Percentiles rank a stretch among this genome's conserved stretches.
phyloP scores from a whole-genome alignment of 768 basidiomycete genomes.

The Trametes cingulata region DNA sequence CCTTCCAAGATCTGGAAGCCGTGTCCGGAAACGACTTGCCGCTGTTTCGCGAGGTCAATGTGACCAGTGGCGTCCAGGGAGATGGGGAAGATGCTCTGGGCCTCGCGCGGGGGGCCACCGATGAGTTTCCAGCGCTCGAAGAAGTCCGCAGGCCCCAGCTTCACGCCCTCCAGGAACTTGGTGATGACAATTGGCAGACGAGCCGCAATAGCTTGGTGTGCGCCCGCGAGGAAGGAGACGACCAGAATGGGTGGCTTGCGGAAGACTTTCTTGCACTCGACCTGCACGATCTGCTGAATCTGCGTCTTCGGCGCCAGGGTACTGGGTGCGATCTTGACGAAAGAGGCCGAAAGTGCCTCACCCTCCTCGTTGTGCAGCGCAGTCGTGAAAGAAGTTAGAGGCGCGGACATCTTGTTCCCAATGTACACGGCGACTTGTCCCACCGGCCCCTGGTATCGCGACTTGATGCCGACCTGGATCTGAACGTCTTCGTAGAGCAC shows the following conservation, averaged over 20 bases:
- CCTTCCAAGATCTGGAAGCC: slow-evolving; percentile 75
- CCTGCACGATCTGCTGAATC: slow-evolving; percentile 88
- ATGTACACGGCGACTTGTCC: slow-evolving; percentile 94
- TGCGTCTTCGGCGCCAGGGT: slow-evolving; percentile 82
- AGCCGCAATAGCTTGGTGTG: slow-evolving; percentile 83
- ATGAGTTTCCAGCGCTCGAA: slow-evolving; percentile 99
- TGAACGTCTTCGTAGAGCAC: slow-evolving; percentile 95
- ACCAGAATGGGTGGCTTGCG: slow-evolving; percentile 72
- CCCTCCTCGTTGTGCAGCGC: slow-evolving; percentile 72
- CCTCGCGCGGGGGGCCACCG: slow-evolving; percentile 91
- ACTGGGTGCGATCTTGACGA: slow-evolving; percentile 89
- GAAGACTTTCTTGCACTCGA: slow-evolving; percentile 94
- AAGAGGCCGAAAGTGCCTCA: slow-evolving; percentile 76
- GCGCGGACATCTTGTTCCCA: slow-evolving; percentile 89
- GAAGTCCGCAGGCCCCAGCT: slow-evolving; percentile 80
- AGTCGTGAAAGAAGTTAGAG: slow-evolving; percentile 91
- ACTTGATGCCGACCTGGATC: slow-evolving; percentile 95
- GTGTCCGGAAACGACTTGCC: slow-evolving; percentile 76
- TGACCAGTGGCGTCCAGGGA: slow-evolving; percentile 63
- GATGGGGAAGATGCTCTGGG: slow-evolving; percentile 86
- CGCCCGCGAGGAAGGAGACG: slow-evolving; percentile 90
- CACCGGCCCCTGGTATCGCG: slow-evolving; percentile 91
- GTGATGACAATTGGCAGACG: slow-evolving; percentile 84
- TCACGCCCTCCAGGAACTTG: slow-evolving; percentile 94
- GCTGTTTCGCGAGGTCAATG: slow-evolving; percentile 72